Conservation (phyloP, 1,139 yeast species). For the Geotrichum phurueaensis region DNA sequence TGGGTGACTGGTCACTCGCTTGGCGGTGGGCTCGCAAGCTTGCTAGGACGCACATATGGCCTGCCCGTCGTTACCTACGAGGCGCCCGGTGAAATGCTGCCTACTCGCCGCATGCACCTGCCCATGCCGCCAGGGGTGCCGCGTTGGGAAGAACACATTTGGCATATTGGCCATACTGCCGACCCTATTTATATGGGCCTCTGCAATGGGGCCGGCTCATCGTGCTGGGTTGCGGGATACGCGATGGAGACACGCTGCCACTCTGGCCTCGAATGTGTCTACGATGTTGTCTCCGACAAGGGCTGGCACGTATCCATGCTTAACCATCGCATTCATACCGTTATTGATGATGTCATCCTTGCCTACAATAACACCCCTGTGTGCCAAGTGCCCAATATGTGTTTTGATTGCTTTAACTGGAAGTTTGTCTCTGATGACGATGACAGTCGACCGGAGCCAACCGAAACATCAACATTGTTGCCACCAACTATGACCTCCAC, state of each 20-base stretch:
- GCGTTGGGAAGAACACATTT: conserved; percentile 67
- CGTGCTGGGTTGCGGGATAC: conserved; percentile 89
- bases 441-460: conserved; percentile 7
- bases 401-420: conserved; percentile 89
- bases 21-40: conserved; percentile 81
- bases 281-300: conserved; percentile 80
- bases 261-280: conserved; percentile 80
- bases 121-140: conserved; percentile 95
- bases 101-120: conserved; percentile 75
- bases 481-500: conserved; percentile 4
- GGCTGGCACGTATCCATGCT: conserved; percentile 90
- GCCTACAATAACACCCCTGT: conserved; percentile 71
- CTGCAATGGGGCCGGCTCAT: conserved; percentile 88
- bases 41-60: conserved; percentile 85
- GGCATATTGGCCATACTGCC: conserved; percentile 96
- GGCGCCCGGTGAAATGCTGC: conserved; percentile 88
- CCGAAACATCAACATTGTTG: conserved; percentile 9
- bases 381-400: conserved; percentile 68
- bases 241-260: conserved; percentile 98
- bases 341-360: conserved; percentile 72
- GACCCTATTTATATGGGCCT: conserved; percentile 97
- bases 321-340: conserved; percentile 87
- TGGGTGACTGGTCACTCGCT: conserved; percentile 96
- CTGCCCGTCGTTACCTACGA: conserved; percentile 85
- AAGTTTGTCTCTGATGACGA: conserved; percentile 50